Conservation (phyloP, 2,329 filamentous ascomycete species). For the Truncatella angustata region DNA sequence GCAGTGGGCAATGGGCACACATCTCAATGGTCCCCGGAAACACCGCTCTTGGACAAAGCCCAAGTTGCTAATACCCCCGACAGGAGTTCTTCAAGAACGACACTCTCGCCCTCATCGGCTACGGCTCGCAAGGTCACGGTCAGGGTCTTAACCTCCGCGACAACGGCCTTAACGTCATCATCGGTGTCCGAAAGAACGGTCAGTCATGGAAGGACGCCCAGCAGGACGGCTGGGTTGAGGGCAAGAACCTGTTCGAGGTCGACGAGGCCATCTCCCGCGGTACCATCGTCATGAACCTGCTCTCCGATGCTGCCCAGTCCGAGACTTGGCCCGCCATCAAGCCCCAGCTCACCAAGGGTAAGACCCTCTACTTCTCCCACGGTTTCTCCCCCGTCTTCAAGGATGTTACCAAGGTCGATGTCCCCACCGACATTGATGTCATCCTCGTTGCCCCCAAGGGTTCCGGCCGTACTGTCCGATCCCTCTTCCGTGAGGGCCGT, state of each 20-base stretch:
- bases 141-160: slow-evolving; percentile 99
- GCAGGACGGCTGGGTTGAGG: slow-evolving; percentile 96
- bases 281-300: slow-evolving; percentile 98
- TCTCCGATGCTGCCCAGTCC: slow-evolving; percentile 94
- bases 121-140: slow-evolving; percentile 96
- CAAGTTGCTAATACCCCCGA: slow-evolving; percentile 17
- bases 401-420: slow-evolving; percentile 97
- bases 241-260: slow-evolving; percentile 98
- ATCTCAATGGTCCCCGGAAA: too few relatives aligned
- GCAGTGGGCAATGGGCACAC: too few relatives aligned
- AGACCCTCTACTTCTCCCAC: slow-evolving; percentile 99
- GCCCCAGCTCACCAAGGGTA: slow-evolving; percentile 97
- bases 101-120: slow-evolving; percentile 97
- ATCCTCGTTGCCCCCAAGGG: slow-evolving; percentile 99
- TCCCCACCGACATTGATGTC: slow-evolving; percentile 93
- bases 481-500: slow-evolving; percentile 97
- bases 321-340: slow-evolving; percentile 99
- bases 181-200: slow-evolving; percentile 97
- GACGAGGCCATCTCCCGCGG: slow-evolving; percentile 92
- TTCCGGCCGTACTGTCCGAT: slow-evolving; percentile 96
- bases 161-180: slow-evolving; percentile 98
- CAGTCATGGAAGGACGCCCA: slow-evolving; percentile 97
- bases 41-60: too few relatives aligned
- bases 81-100: slow-evolving; percentile 99
- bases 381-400: slow-evolving; percentile 99